A percentile compares a stretch with the other conserved stretches of the same genome.
Evolutionary conservation across 202 grass and related monocot species (phyloP).

Genomic region (Tripidium arundinaceum): DNA sequence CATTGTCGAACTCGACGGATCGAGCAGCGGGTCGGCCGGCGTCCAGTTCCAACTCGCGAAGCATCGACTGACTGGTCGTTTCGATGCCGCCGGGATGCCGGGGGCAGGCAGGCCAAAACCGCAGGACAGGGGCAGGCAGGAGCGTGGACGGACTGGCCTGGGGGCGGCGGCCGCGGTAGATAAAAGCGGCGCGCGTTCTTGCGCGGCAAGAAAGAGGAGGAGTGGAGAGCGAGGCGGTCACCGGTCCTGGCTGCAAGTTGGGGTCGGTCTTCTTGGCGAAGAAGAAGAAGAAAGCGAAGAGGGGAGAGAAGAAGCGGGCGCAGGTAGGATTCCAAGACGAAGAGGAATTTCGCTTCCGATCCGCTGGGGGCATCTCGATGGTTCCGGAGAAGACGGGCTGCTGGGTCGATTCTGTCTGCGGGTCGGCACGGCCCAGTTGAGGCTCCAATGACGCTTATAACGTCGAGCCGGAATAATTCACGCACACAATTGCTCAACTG

Average conservation of each 20-base stretch:
- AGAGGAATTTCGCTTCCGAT: no score
- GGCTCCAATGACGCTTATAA: no score
- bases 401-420: background rate
- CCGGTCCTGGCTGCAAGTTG: background rate
- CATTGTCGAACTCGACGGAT: conserved; percentile 12
- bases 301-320: background rate
- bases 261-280: background rate
- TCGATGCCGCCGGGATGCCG: background rate
- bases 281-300: background rate
- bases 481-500: no score
- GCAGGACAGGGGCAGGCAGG: background rate
- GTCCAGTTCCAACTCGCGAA: background rate
- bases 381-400: background rate
- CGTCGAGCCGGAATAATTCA: no score
- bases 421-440: background rate
- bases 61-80: background rate
- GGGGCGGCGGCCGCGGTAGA: background rate
- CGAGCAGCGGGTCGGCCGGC: background rate
- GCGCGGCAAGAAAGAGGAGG: background rate
- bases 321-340: background rate
- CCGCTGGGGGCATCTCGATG: background rate
- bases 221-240: background rate
- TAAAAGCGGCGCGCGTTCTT: conserved; percentile 2
- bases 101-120: no score
- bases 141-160: background rate